These are phyloP conservation scores for Macrophomina tecta DNA, from an alignment of 2,329 filamentous ascomycete genomes.

Conservation along the genomic window DNA sequence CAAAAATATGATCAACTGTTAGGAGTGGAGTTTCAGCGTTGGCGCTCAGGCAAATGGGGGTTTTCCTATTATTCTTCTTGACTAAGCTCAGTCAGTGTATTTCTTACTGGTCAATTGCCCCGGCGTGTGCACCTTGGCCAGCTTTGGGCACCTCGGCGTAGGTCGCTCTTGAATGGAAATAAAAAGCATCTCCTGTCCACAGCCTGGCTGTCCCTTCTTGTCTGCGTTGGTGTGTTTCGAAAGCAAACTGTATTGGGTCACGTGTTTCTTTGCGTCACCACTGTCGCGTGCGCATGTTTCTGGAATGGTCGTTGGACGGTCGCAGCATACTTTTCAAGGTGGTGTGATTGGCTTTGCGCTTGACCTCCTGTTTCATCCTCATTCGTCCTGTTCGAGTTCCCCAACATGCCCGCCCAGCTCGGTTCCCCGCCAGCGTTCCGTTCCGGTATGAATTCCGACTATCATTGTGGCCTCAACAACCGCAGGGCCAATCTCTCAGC, in stretches of 20 bases:
- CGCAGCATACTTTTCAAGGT: not conserved
- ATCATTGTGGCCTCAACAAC: not conserved
- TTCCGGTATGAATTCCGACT: slow-evolving; percentile 11
- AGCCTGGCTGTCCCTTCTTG: not conserved
- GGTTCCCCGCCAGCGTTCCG: slow-evolving; percentile 23
- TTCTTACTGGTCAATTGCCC: slow-evolving; percentile 14
- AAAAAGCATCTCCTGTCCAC: slow-evolving; percentile 24
- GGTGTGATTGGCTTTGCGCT: not conserved
- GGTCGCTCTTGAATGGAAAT: slow-evolving; percentile 1
- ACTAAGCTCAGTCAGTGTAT: slow-evolving; percentile 27
- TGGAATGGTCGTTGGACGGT: not conserved
- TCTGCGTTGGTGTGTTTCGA: not conserved
- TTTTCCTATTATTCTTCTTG: slow-evolving; percentile 18
- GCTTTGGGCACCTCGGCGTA: not conserved
- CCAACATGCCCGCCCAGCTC: not conserved
- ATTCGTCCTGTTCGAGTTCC: not conserved
- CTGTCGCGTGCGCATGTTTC: not conserved
- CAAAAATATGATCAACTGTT: slow-evolving; percentile 16
- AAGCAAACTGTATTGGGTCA: not conserved
- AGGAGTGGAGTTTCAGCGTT: slow-evolving; percentile 25
- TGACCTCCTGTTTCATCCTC: not conserved
- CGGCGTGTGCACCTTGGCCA: slow-evolving; percentile 3
- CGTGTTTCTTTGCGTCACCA: not conserved
- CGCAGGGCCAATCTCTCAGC: not conserved
- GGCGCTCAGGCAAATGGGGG: slow-evolving; percentile 26